Evolutionary conservation across 306 rosid genomes (phyloP), one percentile per base, ranked within the genome.

Genomic region (Inga laurina): DNA sequence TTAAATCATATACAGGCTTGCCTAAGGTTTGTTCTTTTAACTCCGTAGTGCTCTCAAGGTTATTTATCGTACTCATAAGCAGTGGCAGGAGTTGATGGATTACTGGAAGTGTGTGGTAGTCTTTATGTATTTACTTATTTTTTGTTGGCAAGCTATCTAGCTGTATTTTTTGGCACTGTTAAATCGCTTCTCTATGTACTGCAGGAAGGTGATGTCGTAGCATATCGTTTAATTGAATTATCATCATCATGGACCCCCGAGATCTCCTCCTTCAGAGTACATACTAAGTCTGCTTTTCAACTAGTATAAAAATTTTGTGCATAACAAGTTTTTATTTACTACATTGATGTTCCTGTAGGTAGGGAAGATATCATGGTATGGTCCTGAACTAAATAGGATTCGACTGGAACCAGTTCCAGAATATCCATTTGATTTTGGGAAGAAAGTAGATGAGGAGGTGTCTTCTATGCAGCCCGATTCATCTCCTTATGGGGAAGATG

Each of bases 171-270:
- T 76, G 81, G 32, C 37, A 30, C 76, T 66, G 59, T 56, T 39
- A 72, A 85, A 24, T 66, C 30, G 24, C 61, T 67, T 80, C 22
- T 81, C 81, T 69, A 52, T 84, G 74, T 67, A 56, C 78, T 83
- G 83, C 93, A 97, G 98, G 88, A 82, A 83, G 98, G 93, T 76
- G 91, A 91, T 81, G 80, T 85, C 80, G 84, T 97, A 85, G 98
- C 97, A 4, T 97, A 97, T 88, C 91, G 95, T 51, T 89, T 97
- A 88, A 79, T 97, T 76, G 99, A 97, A 79, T 84, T 97, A 82
- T 89, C 99, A 84, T 51, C 86, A n/a, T 86, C 97, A 70, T 94
- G 98, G 98, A 89, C 98, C 32, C 98, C 99, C 5, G 98, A 94
- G 89, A 71, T 92, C 22, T 92, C 95, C 83, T 82, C 97, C 83